phyloP scores from a whole-genome alignment of 805 yeast genomes.

The Metschnikowia noctiluminum region DNA sequence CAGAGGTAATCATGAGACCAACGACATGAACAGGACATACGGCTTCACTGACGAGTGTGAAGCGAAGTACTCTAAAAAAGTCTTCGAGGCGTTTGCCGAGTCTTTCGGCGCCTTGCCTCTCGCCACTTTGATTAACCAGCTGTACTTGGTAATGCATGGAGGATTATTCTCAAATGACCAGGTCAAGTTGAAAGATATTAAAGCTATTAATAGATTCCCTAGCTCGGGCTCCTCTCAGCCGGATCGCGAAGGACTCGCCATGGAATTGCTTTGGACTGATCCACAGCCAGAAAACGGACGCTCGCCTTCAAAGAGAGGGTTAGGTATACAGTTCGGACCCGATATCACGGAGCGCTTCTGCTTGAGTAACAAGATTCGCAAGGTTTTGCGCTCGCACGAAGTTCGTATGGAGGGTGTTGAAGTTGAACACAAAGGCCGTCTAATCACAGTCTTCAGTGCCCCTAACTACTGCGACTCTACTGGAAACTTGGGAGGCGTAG shows the following conservation, averaged over 20 bases:
- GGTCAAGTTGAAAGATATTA: slow-evolving; percentile 70
- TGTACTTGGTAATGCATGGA: slow-evolving; percentile 91
- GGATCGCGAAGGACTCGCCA: slow-evolving; percentile 85
- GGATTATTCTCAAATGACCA: slow-evolving; percentile 82
- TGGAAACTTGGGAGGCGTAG: slow-evolving; percentile 87
- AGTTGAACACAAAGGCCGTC: slow-evolving; percentile 78
- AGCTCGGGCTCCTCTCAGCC: slow-evolving; percentile 62
- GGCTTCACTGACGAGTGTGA: slow-evolving; percentile 97
- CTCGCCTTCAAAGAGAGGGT: slow-evolving; percentile 87
- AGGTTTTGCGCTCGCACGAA: slow-evolving; percentile 91
- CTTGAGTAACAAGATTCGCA: slow-evolving; percentile 64
- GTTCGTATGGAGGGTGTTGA: slow-evolving; percentile 91
- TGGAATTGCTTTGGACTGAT: slow-evolving; percentile 97
- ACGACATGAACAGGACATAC: slow-evolving; percentile 93
- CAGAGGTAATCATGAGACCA: slow-evolving; percentile 96
- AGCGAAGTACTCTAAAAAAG: slow-evolving; percentile 76
- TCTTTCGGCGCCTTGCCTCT: slow-evolving; percentile 84
- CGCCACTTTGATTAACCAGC: slow-evolving; percentile 73
- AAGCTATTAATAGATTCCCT: slow-evolving; percentile 63
- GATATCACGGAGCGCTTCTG: slow-evolving; percentile 84
- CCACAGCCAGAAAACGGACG: slow-evolving; percentile 81
- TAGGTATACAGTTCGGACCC: slow-evolving; percentile 96
- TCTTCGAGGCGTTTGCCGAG: slow-evolving; percentile 80
- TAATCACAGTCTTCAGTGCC: slow-evolving; percentile 95
- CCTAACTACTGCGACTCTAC: slow-evolving; percentile 95